Conservation (phyloP, 2,329 filamentous ascomycete genomes). For the Reticulascus tulasneorum region DNA sequence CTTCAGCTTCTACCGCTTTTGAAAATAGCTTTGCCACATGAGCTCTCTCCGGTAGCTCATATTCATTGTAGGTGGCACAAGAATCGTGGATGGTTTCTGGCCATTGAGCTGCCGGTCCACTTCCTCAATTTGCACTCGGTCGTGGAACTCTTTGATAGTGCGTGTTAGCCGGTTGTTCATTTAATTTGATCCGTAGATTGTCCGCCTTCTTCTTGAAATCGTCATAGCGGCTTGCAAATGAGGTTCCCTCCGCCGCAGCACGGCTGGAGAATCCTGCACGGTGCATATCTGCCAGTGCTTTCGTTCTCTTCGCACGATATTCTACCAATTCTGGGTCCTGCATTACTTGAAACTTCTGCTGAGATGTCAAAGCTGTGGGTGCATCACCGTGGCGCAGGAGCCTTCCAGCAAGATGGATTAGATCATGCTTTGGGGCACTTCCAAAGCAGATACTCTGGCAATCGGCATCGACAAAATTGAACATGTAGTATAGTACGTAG, state of each 20-base stretch:
- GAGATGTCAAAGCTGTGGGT: slow-evolving; percentile 11
- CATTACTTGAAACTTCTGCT: slow-evolving; percentile 15
- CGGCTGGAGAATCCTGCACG: slow-evolving; percentile 14
- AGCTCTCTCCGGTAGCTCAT: slow-evolving; percentile 19
- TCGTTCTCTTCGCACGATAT: slow-evolving; percentile 5
- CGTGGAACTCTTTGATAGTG: slow-evolving; percentile 17
- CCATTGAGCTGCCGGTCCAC: slow-evolving; percentile 17
- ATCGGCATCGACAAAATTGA: slow-evolving; percentile 8
- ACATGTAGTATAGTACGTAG: slow-evolving; percentile 10
- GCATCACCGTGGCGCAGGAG: slow-evolving; percentile 5
- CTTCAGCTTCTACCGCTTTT: slow-evolving; percentile 12
- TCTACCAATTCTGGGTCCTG: slow-evolving; percentile 13
- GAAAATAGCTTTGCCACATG: slow-evolving; percentile 17
- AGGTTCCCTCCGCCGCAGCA: slow-evolving; percentile 13
- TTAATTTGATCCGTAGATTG: slow-evolving; percentile 14
- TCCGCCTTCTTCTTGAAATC: slow-evolving; percentile 15
- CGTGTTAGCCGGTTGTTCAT: slow-evolving; percentile 12
- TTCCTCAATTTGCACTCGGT: slow-evolving; percentile 16
- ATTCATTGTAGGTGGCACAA: slow-evolving; percentile 16
- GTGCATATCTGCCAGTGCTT: slow-evolving; percentile 7
- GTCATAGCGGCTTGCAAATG: slow-evolving; percentile 11
- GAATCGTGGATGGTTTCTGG: slow-evolving; percentile 13
- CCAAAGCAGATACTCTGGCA: slow-evolving; percentile 10
- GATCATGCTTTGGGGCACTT: slow-evolving; percentile 4
- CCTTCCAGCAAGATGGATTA: slow-evolving; percentile 7